phyloP scores from a whole-genome alignment of 129 eudicot species.

The Lactuca sativa region DNA sequence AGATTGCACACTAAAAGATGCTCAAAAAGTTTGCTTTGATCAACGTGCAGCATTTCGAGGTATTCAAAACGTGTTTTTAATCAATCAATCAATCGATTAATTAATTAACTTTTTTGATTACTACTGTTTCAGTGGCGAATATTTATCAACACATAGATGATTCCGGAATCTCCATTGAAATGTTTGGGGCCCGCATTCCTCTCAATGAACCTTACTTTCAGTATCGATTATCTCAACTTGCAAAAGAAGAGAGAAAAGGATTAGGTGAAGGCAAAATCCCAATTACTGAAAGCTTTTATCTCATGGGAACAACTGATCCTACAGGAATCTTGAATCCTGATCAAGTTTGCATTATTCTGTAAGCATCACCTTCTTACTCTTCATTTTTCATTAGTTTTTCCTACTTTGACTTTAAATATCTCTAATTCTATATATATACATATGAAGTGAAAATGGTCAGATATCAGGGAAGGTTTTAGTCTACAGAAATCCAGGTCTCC shows the following conservation, averaged over 20 bases:
- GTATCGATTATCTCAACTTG: slow-evolving; percentile 44
- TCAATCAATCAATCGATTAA: too few relatives aligned
- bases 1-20: slow-evolving; percentile 41
- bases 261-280: slow-evolving; percentile 69
- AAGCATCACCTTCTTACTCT: slow-evolving; percentile 20
- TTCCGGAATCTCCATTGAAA: slow-evolving; percentile 40
- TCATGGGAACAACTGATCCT: slow-evolving; percentile 90
- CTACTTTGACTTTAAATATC: neutral
- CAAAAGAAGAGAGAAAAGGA: slow-evolving; percentile 42
- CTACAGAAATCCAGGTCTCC: slow-evolving; percentile 76
- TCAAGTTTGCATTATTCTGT: slow-evolving; percentile 77
- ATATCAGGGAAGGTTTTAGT: slow-evolving; percentile 70
- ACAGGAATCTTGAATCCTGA: slow-evolving; percentile 48
- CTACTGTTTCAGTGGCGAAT: slow-evolving; percentile 53
- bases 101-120: neutral
- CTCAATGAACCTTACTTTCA: slow-evolving; percentile 62
- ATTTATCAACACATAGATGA: slow-evolving; percentile 46
- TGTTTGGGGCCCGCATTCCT: slow-evolving; percentile 59
- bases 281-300: slow-evolving; percentile 55
- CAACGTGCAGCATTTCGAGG: slow-evolving; percentile 69
- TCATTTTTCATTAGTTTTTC: neutral
- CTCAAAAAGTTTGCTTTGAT: slow-evolving; percentile 35
- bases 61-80: slow-evolving; percentile 11
- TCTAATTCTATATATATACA: neutral
- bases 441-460: slow-evolving; percentile 69